A percentile compares a stretch with the other conserved stretches of the same genome.
phyloP scores from a whole-genome alignment of 139 green algal species.

The Micromonas pusilla region DNA sequence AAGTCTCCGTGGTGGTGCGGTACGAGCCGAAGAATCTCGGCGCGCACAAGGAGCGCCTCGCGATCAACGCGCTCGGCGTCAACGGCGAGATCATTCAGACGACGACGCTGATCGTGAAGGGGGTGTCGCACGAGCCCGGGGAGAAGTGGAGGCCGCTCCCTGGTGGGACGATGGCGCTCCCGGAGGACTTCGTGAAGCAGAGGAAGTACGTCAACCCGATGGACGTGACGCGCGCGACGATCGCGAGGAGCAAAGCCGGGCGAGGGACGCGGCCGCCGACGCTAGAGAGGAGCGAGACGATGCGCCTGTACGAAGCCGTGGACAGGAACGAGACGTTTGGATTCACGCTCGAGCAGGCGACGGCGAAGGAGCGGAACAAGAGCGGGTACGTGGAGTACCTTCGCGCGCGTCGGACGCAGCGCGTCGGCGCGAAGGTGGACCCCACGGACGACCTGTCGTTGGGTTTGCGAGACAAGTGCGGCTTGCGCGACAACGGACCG shows the following conservation, averaged over 20 bases:
- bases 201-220: constrained; percentile 10
- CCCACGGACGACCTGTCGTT: constrained; percentile 3
- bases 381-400: neutral
- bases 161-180: constrained; percentile 7
- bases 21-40: constrained; percentile 16
- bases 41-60: constrained; percentile 6
- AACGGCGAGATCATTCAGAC: neutral
- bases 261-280: too few species aligned
- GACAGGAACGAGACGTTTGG: neutral
- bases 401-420: neutral
- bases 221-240: neutral
- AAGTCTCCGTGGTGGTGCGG: neutral
- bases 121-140: neutral
- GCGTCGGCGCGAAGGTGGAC: neutral
- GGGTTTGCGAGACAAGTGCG: constrained; percentile 2
- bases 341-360: neutral
- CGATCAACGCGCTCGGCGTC: constrained; percentile 1
- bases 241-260: neutral
- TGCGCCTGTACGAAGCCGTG: neutral
- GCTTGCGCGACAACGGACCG: neutral
- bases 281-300: neutral
- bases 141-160: constrained; percentile 9
- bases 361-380: neutral
- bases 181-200: constrained; percentile 19
- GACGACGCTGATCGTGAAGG: neutral